Percentiles rank a stretch among this genome's conserved stretches.
Evolutionary conservation across 495 filamentous ascomycete species (phyloP).

Genomic region (Penicillium tannophilum): DNA sequence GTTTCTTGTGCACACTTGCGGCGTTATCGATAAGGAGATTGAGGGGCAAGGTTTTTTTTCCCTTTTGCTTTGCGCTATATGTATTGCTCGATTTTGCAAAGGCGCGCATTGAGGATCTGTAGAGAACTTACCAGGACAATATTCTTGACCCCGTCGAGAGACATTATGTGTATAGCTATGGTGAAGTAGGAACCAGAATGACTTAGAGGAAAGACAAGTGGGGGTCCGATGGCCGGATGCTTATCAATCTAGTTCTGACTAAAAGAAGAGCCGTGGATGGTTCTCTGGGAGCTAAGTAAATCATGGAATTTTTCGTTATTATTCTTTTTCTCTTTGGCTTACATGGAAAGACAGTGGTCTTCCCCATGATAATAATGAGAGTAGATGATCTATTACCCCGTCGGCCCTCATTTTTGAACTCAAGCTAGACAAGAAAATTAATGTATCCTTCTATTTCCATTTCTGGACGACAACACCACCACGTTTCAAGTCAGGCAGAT

Average conservation of each 20-base stretch:
- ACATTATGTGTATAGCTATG: constrained; percentile 34
- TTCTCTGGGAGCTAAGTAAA: neutral
- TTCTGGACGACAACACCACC: constrained; percentile 88
- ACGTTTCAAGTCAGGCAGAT: constrained; percentile 80
- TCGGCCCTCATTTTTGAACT: neutral
- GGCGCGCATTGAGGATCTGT: neutral
- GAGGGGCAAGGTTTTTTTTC: constrained; percentile 20
- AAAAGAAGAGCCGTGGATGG: constrained; percentile 12
- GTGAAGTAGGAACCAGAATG: constrained; percentile 11
- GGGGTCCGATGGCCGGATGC: constrained; percentile 40
- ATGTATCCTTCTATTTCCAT: constrained; percentile 57
- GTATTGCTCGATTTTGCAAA: constrained; percentile 1
- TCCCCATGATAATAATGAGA: neutral
- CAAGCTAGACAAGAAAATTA: neutral
- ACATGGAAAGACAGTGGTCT: neutral
- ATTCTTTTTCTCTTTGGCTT: neutral
- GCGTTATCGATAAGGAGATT: constrained; percentile 50
- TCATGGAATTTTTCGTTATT: neutral
- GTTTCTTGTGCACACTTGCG: neutral
- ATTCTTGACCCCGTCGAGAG: constrained; percentile 55
- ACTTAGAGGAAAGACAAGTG: constrained; percentile 15
- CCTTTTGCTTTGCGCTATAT: neutral
- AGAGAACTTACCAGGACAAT: constrained; percentile 48
- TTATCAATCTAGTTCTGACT: constrained; percentile 46
- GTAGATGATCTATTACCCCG: neutral